Evolutionary conservation across 2,329 filamentous ascomycete species (phyloP).

Genomic region (Ilyonectria sp.): DNA sequence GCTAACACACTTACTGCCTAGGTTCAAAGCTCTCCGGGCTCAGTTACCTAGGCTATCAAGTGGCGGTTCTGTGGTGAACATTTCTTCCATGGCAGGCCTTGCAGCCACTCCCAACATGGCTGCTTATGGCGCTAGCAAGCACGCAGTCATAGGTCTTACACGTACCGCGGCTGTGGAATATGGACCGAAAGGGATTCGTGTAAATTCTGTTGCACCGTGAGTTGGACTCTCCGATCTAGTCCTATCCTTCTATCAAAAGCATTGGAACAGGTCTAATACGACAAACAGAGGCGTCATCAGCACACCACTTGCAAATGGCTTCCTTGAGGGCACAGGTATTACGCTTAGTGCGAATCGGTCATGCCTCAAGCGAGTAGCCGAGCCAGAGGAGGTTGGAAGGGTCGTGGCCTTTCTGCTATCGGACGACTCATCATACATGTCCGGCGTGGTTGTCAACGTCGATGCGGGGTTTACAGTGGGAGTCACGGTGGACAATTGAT

Average conservation of each 20-base stretch:
- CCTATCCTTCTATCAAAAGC: too few species aligned
- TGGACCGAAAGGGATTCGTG: conserved; percentile 17
- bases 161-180: conserved; percentile 15
- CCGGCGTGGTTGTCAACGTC: conserved; percentile 5
- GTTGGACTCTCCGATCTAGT: background rate
- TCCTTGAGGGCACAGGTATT: conserved; percentile 6
- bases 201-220: conserved; percentile 15
- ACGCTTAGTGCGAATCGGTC: conserved; percentile 4
- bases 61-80: conserved; percentile 7
- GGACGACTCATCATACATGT: conserved; percentile 14
- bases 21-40: conserved; percentile 13
- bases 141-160: conserved; percentile 11
- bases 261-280: too few species aligned
- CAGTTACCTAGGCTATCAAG: conserved; percentile 1
- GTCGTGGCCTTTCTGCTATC: conserved; percentile 9
- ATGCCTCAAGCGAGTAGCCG: conserved; percentile 9
- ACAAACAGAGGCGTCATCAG: background rate
- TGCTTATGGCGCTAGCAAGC: conserved; percentile 18
- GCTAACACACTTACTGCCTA: background rate
- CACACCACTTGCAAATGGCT: conserved; percentile 9
- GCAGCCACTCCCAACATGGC: conserved; percentile 6
- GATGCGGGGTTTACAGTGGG: conserved; percentile 12
- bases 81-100: conserved; percentile 8
- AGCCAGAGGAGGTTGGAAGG: conserved; percentile 12
- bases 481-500: too few species aligned